These are phyloP conservation scores for Aspergillus luchuensis DNA, from an alignment of 2,329 filamentous ascomycete species.

Conservation along the genomic window DNA sequence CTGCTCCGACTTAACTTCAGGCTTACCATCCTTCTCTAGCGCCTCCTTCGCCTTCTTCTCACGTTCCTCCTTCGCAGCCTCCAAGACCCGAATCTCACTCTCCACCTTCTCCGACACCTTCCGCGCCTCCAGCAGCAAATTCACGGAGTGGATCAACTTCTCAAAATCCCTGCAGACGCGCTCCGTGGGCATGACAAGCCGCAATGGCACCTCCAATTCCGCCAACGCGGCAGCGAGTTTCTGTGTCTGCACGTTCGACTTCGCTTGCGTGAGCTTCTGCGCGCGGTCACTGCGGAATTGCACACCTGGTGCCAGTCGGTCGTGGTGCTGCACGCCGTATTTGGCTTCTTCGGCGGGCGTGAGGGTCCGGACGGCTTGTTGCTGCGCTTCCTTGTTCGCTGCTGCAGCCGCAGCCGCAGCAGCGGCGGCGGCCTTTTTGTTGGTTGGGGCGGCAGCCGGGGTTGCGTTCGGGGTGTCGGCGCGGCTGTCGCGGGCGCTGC, in stretches of 20 bases:
- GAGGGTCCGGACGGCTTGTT: constrained; percentile 68
- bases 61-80: constrained; percentile 45
- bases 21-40: constrained; percentile 28
- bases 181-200: constrained; percentile 53
- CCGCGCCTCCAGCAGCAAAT: constrained; percentile 50
- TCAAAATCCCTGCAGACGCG: constrained; percentile 54
- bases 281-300: constrained; percentile 74
- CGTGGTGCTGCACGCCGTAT: constrained; percentile 83
- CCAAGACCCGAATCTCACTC: constrained; percentile 50
- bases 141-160: constrained; percentile 50
- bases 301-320: constrained; percentile 81
- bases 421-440: constrained; percentile 41
- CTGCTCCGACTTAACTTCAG: constrained; percentile 40
- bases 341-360: constrained; percentile 72
- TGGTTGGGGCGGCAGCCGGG: constrained; percentile 21
- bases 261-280: constrained; percentile 52
- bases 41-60: constrained; percentile 39
- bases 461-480: constrained; percentile 41
- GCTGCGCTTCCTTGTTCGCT: constrained; percentile 40
- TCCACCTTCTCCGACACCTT: constrained; percentile 53
- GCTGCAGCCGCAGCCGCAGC: constrained; percentile 43
- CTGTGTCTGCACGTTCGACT: constrained; percentile 53
- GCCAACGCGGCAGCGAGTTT: constrained; percentile 51
- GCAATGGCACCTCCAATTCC: constrained; percentile 50
- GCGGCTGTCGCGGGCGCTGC: constrained; percentile 40